These are phyloP conservation scores for Dactylellina drechsleri DNA, from an alignment of 2,329 filamentous ascomycete species.

Conservation along the genomic window DNA sequence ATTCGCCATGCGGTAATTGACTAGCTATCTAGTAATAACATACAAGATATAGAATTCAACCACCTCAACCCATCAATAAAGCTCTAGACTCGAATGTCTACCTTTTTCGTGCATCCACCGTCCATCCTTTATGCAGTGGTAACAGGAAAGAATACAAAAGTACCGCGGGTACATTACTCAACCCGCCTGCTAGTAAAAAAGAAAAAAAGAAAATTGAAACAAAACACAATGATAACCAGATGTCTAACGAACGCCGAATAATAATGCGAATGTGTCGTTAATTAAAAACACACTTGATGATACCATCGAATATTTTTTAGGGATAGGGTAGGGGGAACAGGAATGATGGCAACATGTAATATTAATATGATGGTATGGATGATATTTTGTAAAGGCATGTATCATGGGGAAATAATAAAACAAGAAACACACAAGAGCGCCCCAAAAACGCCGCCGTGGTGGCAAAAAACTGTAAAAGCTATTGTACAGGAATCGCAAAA, in stretches of 20 bases:
- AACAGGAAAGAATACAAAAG: no score
- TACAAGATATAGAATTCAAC: no score
- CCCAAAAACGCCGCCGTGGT: conserved; percentile 20
- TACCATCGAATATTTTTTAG: not conserved
- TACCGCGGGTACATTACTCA: no score
- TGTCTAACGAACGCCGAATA: conserved; percentile 19
- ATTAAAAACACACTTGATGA: not conserved
- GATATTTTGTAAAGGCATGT: conserved; percentile 4
- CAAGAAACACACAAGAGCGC: conserved; percentile 13
- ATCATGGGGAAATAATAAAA: conserved; percentile 3
- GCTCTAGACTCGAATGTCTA: no score
- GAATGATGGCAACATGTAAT: not conserved
- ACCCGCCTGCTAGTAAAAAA: not conserved
- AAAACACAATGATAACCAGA: not conserved
- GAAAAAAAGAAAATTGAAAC: conserved; percentile 10
- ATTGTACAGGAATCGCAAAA: conserved; percentile 15
- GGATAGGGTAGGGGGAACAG: not conserved
- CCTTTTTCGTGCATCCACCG: no score
- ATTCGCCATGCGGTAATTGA: no score
- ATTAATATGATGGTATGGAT: conserved; percentile 15
- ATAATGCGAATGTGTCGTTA: conserved; percentile 1
- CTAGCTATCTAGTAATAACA: no score
- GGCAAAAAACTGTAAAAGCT: conserved; percentile 6
- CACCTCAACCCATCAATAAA: no score
- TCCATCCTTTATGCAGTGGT: no score